Percentiles rank a stretch among this genome's conserved stretches.
These are phyloP conservation scores for Fusarium keratoplasticum DNA, from an alignment of 2,329 filamentous ascomycete genomes.

Conservation along the genomic window DNA sequence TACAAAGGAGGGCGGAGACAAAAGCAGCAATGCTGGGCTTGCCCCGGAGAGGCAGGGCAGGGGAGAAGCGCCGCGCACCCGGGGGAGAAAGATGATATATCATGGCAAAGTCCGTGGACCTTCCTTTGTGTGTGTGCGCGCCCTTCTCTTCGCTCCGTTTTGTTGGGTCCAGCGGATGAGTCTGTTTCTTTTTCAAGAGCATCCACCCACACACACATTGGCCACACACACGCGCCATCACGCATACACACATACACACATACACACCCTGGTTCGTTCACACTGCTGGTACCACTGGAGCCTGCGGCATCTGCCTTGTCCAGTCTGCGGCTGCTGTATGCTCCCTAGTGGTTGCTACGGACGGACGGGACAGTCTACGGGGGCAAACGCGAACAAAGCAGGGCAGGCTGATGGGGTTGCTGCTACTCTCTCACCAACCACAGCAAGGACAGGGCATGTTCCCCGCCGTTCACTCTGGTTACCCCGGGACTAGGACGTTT, in stretches of 20 bases:
- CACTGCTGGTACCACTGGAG: conserved; percentile 15
- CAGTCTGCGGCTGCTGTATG: conserved; percentile 15
- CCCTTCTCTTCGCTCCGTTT: conserved; percentile 15
- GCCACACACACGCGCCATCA: conserved; percentile 7
- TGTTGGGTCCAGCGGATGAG: conserved; percentile 21
- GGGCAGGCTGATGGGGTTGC: conserved; percentile 14
- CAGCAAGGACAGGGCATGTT: conserved; percentile 44
- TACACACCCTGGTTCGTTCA: conserved; percentile 13
- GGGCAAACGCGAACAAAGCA: conserved; percentile 44
- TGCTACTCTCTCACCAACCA: conserved; percentile 19
- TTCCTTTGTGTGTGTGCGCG: conserved; percentile 23
- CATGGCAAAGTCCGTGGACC: conserved; percentile 33
- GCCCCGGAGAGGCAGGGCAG: conserved; percentile 16
- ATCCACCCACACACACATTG: conserved; percentile 13
- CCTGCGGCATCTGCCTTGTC: conserved; percentile 20
- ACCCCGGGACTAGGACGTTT: conserved; percentile 11
- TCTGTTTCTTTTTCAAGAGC: conserved; percentile 7
- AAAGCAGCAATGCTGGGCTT: conserved; percentile 8
- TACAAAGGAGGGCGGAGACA: conserved; percentile 12
- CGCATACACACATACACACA: conserved; percentile 19
- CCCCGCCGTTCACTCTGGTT: conserved; percentile 19
- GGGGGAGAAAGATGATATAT: conserved; percentile 34
- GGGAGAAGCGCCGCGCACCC: conserved; percentile 18
- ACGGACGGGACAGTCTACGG: conserved; percentile 23
- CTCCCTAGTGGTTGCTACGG: conserved; percentile 26